Evolutionary conservation across 768 basidiomycete species (phyloP), one percentile per base, ranked within the genome.

Genomic region (Chiua virens): DNA sequence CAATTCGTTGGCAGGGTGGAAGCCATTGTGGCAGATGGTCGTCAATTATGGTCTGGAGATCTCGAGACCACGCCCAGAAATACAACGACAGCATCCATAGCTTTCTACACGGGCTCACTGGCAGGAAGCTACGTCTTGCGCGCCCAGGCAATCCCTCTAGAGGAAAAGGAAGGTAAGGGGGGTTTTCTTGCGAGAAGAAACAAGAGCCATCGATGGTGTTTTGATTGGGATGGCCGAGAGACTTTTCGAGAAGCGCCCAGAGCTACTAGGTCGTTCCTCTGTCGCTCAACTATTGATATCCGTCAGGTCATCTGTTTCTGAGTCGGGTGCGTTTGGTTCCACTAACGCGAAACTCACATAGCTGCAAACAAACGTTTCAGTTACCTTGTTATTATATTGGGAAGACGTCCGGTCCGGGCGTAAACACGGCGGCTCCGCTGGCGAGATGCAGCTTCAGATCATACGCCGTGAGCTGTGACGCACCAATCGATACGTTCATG

Each of bases 21-120:
- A 64, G 14, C 75, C 81, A 9, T 63, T 66, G 7, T 89, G 86
- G 87, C 75, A 77, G 69, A 78, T 7, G 86, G 84, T 15, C 84
- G 83, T 53, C 66, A 65, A 22, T 82, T 83, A 49, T 89, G 86
- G 87, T 61, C 63, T 9, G 58, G 71, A 8, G 63, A 69, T 5
- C 72, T n/a, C n/a, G n/a, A n/a, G n/a, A n/a, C n/a, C n/a, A 70
- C 6, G 65, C 65, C 9, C 62, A 75, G 44, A 60, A 79, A 51
- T 86, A 77, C 71, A 88, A 84, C 59, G 83, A 86, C 30, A 83
- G 72, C 50, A 61, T 89, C 21, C 87, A 89, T 49, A 72, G 74
- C 14, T 90, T 90, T 56, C 52, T 89, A n/a, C 85, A 86, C 53
- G 87, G 87, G 1, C 63, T 91, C 30, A n/a, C n/a, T n/a, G n/a